phyloP scores from a whole-genome alignment of 78 protist species.

The Dictyostelium firmibasis region DNA sequence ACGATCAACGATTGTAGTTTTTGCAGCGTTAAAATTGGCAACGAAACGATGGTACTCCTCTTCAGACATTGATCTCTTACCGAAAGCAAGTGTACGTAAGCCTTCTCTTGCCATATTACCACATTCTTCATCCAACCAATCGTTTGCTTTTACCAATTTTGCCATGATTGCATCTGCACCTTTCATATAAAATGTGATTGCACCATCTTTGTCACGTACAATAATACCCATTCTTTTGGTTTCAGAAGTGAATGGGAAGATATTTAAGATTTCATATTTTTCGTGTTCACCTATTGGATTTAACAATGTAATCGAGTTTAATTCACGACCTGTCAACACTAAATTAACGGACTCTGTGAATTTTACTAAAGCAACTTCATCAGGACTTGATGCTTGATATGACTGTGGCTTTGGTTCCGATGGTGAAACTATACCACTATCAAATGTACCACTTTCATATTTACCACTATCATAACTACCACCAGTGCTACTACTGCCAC shows the following conservation, averaged over 20 bases:
- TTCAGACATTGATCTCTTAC: constrained; percentile 70
- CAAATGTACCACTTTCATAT: constrained; percentile 3
- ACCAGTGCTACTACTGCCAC: background rate
- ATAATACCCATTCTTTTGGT: constrained; percentile 98
- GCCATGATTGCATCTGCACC: constrained; percentile 89
- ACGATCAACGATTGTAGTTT: constrained; percentile 79
- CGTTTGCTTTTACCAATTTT: constrained; percentile 73
- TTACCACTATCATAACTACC: background rate
- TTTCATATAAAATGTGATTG: constrained; percentile 89
- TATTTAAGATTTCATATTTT: constrained; percentile 88
- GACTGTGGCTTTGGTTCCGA: background rate
- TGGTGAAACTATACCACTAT: background rate
- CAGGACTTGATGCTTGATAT: constrained; percentile 97
- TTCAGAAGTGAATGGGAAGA: constrained; percentile 97
- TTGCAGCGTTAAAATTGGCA: constrained; percentile 43
- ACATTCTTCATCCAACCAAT: constrained; percentile 96
- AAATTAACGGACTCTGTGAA: constrained; percentile 93
- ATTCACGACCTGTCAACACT: constrained; percentile 81
- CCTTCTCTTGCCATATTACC: constrained; percentile 98
- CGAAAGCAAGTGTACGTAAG: constrained; percentile 96
- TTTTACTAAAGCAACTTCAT: constrained; percentile 97
- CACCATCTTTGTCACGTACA: constrained; percentile 84
- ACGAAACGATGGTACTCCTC: constrained; percentile 84
- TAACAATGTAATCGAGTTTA: constrained; percentile 56
- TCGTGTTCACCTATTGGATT: constrained; percentile 80